phyloP scores from a whole-genome alignment of 2,329 filamentous ascomycete genomes.

The Fusarium pseudonygamai region DNA sequence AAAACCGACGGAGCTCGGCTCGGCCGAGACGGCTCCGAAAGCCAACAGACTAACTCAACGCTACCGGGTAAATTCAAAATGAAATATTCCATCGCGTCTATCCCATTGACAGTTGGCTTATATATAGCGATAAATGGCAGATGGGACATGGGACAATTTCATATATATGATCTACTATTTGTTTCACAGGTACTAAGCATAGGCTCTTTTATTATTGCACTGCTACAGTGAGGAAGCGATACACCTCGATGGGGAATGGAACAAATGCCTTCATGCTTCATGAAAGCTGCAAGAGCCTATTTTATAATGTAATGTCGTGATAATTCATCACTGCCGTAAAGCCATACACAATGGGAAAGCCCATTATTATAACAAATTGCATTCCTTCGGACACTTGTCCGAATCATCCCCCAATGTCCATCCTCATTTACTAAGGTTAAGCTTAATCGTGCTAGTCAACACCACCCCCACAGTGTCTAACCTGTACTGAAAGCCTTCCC shows the following conservation, averaged over 20 bases:
- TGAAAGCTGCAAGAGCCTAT: too few relatives aligned
- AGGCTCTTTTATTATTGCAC: too few relatives aligned
- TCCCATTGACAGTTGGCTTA: accelerated
- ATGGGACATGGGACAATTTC: accelerated
- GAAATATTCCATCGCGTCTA: neutral
- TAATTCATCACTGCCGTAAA: accelerated
- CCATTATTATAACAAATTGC: accelerated
- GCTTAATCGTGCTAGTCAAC: neutral
- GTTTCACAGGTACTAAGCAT: too few relatives aligned
- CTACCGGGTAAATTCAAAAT: neutral
- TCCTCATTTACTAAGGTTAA: neutral
- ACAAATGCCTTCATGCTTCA: too few relatives aligned
- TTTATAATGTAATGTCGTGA: too few relatives aligned
- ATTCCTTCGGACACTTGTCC: neutral
- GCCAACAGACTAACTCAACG: neutral
- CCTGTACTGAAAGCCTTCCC: neutral
- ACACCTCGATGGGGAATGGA: too few relatives aligned
- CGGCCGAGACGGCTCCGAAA: neutral
- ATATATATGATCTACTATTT: too few relatives aligned
- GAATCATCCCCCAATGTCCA: neutral
- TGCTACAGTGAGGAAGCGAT: too few relatives aligned
- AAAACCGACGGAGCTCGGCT: neutral
- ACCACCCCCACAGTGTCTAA: neutral
- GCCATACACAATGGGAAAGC: accelerated
- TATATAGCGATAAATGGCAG: accelerated